Conservation (phyloP, 2,329 filamentous ascomycete genomes). For the Bipolaris gigantea region DNA sequence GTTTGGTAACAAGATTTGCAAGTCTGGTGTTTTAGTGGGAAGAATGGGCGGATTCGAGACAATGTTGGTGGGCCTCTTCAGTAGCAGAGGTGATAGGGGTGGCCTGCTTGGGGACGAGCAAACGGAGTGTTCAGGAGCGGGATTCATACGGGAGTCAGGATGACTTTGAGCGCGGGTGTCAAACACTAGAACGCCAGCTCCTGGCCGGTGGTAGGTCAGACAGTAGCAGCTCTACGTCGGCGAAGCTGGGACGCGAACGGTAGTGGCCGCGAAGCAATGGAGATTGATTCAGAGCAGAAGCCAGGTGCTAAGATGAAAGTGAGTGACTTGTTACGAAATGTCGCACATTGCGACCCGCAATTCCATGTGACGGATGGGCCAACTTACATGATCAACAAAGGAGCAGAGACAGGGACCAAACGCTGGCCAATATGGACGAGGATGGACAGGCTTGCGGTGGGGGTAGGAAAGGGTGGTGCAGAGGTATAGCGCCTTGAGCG, state of each 20-base stretch:
- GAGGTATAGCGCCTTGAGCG: slow-evolving; percentile 34
- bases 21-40: slow-evolving; percentile 10
- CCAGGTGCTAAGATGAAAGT: slow-evolving; percentile 42
- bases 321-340: slow-evolving; percentile 37
- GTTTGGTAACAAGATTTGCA: slow-evolving; percentile 11
- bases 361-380: slow-evolving; percentile 33
- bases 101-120: slow-evolving; percentile 40
- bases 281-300: slow-evolving; percentile 42
- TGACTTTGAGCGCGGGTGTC: slow-evolving; percentile 41
- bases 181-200: slow-evolving; percentile 31
- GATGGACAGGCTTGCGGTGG: slow-evolving; percentile 33
- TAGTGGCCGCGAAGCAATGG: slow-evolving; percentile 30
- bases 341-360: slow-evolving; percentile 38
- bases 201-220: slow-evolving; percentile 31
- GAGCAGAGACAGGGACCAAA: slow-evolving; percentile 35
- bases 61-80: slow-evolving; percentile 36
- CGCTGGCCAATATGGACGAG: slow-evolving; percentile 30
- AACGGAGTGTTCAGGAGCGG: slow-evolving; percentile 36
- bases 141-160: slow-evolving; percentile 45
- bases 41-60: slow-evolving; percentile 25
- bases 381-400: slow-evolving; percentile 46
- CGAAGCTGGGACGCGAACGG: slow-evolving; percentile 37
- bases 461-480: slow-evolving; percentile 24
- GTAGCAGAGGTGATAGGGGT: slow-evolving; percentile 30
- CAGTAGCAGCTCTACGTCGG: slow-evolving; percentile 32